Percentiles rank a stretch among this genome's conserved stretches.
phyloP scores from a whole-genome alignment of 2,329 filamentous ascomycete species.

The Sordariomycetes sp. region DNA sequence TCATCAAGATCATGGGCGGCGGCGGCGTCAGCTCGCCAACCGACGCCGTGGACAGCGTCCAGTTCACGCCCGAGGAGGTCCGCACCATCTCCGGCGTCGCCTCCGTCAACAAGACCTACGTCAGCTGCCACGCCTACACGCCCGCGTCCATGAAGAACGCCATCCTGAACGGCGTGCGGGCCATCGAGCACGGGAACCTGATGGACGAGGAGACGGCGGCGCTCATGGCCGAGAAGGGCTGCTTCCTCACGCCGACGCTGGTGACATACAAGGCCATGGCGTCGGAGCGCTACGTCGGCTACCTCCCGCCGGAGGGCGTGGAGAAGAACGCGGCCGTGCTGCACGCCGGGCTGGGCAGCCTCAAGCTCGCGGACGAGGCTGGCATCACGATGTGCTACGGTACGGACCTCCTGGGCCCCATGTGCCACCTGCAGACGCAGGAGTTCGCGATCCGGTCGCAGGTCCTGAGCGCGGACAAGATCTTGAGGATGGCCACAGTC shows the following conservation, averaged over 20 bases:
- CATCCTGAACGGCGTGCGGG: conserved; percentile 40
- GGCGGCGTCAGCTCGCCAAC: conserved; percentile 47
- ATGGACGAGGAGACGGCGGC: conserved; percentile 29
- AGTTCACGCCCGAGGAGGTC: conserved; percentile 48
- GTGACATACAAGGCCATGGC: conserved; percentile 39
- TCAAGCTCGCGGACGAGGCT: conserved; percentile 36
- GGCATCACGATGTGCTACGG: conserved; percentile 47
- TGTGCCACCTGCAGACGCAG: conserved; percentile 18
- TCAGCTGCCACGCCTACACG: conserved; percentile 49
- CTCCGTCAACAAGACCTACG: conserved; percentile 34
- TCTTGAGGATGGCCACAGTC: conserved; percentile 23
- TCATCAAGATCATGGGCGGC: conserved; percentile 51
- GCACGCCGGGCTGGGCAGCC: conserved; percentile 28
- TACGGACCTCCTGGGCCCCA: conserved; percentile 23
- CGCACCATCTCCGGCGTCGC: conserved; percentile 40
- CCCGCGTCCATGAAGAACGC: conserved; percentile 41
- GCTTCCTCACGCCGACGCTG: conserved; percentile 43
- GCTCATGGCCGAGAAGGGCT: conserved; percentile 35
- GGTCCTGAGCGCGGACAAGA: conserved; percentile 11
- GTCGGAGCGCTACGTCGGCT: conserved; percentile 27
- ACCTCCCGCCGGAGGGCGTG: conserved; percentile 29
- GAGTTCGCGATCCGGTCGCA: conserved; percentile 19
- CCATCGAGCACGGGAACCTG: conserved; percentile 38
- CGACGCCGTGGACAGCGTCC: conserved; percentile 39
- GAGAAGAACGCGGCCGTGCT: conserved; percentile 42